A percentile compares a stretch with the other conserved stretches of the same genome.
These are phyloP conservation scores for Entomortierella beljakovae DNA, from an alignment of 192 early-diverging fungal species.

Conservation along the genomic window DNA sequence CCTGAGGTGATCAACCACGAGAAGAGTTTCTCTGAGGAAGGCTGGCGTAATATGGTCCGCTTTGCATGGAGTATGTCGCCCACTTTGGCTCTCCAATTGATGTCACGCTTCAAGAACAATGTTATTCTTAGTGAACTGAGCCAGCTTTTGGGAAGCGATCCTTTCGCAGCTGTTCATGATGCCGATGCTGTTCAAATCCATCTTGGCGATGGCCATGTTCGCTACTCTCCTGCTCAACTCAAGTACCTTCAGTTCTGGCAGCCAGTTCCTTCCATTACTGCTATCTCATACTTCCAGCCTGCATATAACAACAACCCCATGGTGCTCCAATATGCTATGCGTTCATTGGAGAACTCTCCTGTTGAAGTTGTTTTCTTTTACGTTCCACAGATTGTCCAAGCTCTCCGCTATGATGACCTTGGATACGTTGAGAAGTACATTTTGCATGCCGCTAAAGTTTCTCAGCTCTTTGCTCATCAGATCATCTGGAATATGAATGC, in stretches of 20 bases:
- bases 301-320: conserved; percentile 82
- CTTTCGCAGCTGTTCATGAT: conserved; percentile 73
- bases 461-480: conserved; percentile 99
- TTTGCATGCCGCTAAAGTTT: conserved; percentile 90
- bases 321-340: conserved; percentile 94
- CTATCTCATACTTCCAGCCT: conserved; percentile 83
- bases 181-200: conserved; percentile 82
- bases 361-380: conserved; percentile 99
- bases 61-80: conserved; percentile 91
- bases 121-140: conserved; percentile 75
- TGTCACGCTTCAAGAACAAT: conserved; percentile 77
- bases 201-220: conserved; percentile 67
- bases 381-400: conserved; percentile 98
- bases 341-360: conserved; percentile 89
- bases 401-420: conserved; percentile 85
- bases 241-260: conserved; percentile 91
- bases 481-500: conserved; percentile 99
- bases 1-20: conserved; percentile 40
- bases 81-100: conserved; percentile 82
- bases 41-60: conserved; percentile 79
- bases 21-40: conserved; percentile 63
- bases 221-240: conserved; percentile 35
- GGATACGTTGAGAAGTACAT: conserved; percentile 98
- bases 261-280: conserved; percentile 90
- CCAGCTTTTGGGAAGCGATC: conserved; percentile 69